Conservation (phyloP, 345 rosid species). For the Bruguiera sexangula region DNA sequence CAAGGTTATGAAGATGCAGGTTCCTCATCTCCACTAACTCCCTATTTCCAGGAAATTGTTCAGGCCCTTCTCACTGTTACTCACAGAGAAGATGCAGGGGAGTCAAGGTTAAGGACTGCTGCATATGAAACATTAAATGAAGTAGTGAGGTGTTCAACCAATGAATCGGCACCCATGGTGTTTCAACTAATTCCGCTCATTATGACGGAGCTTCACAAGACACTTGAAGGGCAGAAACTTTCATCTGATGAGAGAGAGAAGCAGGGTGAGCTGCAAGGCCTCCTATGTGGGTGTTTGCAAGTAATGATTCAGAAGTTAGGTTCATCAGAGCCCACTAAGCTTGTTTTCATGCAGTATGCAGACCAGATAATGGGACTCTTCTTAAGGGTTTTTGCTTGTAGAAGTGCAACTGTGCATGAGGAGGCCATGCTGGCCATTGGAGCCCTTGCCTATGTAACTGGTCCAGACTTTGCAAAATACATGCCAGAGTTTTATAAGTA, state of each 20-base stretch:
- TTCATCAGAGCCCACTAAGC: slow-evolving; percentile 2
- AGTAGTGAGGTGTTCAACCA: slow-evolving; percentile 1
- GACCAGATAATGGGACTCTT: slow-evolving; percentile 4
- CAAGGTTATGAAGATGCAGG: slow-evolving; percentile 6
- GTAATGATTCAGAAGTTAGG: slow-evolving; percentile 2
- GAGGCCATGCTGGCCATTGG: slow-evolving; percentile 6
- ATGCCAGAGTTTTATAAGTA: not conserved
- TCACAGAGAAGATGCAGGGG: slow-evolving; percentile 6
- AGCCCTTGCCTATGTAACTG: slow-evolving; percentile 2
- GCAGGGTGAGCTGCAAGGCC: slow-evolving; percentile 1
- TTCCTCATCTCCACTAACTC: not conserved
- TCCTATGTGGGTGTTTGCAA: slow-evolving; percentile 2
- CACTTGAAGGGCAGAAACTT: not conserved
- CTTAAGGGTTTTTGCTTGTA: not conserved
- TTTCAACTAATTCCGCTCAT: slow-evolving; percentile 1
- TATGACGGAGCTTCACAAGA: slow-evolving; percentile 1
- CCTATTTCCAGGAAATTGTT: not conserved
- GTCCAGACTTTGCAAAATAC: slow-evolving; percentile 3
- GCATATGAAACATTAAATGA: slow-evolving; percentile 4
- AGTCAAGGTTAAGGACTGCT: slow-evolving; percentile 1
- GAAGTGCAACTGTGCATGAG: slow-evolving; percentile 2
- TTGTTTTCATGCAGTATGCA: not conserved
- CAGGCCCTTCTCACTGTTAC: not conserved
- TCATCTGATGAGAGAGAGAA: not conserved
- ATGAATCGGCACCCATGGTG: not conserved